These are phyloP conservation scores for Quercus glauca DNA, from an alignment of 306 rosid species.

Conservation along the genomic window DNA sequence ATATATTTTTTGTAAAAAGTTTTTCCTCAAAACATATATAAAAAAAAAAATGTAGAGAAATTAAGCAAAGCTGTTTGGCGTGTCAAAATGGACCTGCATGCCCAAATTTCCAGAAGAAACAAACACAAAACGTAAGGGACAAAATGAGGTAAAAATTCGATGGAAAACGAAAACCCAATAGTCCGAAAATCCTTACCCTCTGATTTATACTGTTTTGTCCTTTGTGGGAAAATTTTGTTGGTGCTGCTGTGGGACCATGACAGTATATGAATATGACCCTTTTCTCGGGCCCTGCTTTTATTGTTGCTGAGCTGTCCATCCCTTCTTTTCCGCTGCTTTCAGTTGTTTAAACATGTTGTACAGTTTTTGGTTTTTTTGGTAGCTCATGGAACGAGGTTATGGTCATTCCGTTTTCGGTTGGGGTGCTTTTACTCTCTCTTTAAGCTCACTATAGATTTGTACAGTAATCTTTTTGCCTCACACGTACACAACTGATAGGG, in stretches of 20 bases:
- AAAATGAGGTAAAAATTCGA: not conserved
- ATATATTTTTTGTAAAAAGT: not conserved
- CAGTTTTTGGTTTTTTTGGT: slow-evolving; percentile 9
- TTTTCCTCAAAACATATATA: too few relatives aligned
- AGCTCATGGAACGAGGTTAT: slow-evolving; percentile 37
- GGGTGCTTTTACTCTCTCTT: not conserved
- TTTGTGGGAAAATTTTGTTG: not conserved
- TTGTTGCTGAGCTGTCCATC: slow-evolving; percentile 6
- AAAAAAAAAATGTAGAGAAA: not conserved
- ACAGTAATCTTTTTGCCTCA: slow-evolving; percentile 5
- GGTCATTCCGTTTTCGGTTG: slow-evolving; percentile 13
- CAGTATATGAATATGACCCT: too few relatives aligned
- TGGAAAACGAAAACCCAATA: not conserved
- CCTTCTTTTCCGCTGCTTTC: not conserved
- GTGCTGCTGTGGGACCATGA: not conserved
- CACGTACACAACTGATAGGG: slow-evolving; percentile 17
- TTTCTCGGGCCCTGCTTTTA: not conserved
- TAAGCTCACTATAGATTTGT: not conserved
- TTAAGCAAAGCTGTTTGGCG: slow-evolving; percentile 20
- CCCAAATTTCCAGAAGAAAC: not conserved
- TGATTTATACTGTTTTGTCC: not conserved
- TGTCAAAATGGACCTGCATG: slow-evolving; percentile 5
- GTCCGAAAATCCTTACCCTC: not conserved
- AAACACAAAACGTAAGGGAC: not conserved
- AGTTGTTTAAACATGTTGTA: slow-evolving; percentile 13